Percentiles rank a stretch among this genome's conserved stretches.
Conservation (phyloP, 495 filamentous ascomycete genomes). For the Penicillium psychrofluorescens region DNA sequence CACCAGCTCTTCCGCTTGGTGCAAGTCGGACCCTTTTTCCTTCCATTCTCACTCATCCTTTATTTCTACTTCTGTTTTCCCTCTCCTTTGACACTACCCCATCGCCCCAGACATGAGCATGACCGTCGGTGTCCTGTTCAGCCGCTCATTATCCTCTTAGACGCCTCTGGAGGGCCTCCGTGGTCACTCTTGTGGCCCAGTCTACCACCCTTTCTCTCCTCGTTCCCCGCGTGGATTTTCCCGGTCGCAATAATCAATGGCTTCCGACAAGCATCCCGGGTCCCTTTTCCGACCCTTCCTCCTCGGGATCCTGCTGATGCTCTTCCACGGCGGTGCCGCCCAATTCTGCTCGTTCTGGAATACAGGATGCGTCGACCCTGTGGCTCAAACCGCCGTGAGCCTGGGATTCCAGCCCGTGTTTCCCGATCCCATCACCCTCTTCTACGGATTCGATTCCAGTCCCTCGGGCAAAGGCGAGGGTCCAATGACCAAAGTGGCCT, state of each 20-base stretch:
- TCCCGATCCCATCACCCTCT: slow-evolving; percentile 27
- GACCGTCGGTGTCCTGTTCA: slow-evolving; percentile 11
- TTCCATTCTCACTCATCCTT: background rate
- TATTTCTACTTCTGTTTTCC: background rate
- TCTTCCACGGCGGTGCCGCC: slow-evolving; percentile 16
- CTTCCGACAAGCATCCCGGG: slow-evolving; percentile 4
- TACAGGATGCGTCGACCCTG: slow-evolving; percentile 32
- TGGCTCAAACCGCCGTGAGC: slow-evolving; percentile 34
- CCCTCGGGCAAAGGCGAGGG: slow-evolving; percentile 24
- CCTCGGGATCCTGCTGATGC: slow-evolving; percentile 10
- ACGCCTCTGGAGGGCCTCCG: slow-evolving; percentile 13
- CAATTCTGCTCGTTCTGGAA: slow-evolving; percentile 37
- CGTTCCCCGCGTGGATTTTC: too few species aligned
- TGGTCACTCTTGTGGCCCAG: slow-evolving; percentile 12
- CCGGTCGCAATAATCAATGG: slow-evolving; percentile 14
- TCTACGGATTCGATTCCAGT: slow-evolving; percentile 34
- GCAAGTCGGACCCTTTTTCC: background rate
- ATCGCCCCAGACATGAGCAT: slow-evolving; percentile 8
- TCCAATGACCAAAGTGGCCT: slow-evolving; percentile 34
- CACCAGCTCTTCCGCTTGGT: too few species aligned
- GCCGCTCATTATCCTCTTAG: slow-evolving; percentile 9
- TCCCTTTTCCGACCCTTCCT: slow-evolving; percentile 12
- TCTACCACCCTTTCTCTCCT: background rate
- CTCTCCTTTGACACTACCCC: background rate
- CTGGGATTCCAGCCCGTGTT: slow-evolving; percentile 34